Percentiles rank a stretch among this genome's conserved stretches.
phyloP scores from a whole-genome alignment of 257 asterid species.

The Solanum okadae region DNA sequence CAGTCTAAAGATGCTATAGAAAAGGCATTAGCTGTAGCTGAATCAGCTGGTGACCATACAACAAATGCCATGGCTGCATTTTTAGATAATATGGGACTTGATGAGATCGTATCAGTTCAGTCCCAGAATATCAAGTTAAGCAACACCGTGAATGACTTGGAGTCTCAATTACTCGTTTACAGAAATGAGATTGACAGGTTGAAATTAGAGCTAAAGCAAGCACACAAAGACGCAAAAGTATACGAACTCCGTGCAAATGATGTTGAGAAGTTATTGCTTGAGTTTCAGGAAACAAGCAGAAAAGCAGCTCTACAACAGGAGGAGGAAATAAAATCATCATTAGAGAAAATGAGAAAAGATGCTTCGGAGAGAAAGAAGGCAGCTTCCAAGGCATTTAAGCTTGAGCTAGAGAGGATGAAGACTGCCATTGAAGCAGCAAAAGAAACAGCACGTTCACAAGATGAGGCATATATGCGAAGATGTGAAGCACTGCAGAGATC shows the following conservation, averaged over 20 bases:
- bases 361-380: constrained; percentile 19
- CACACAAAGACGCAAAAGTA: constrained; percentile 9
- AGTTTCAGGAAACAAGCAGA: constrained; percentile 26
- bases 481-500: constrained; percentile 34
- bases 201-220: constrained; percentile 23
- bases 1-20: constrained; percentile 31
- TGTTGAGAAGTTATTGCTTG: constrained; percentile 24
- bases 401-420: constrained; percentile 23
- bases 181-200: constrained; percentile 13
- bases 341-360: constrained; percentile 31
- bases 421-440: constrained; percentile 30
- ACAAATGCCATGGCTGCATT: constrained; percentile 14
- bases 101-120: constrained; percentile 12
- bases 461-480: constrained; percentile 24
- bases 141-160: constrained; percentile 18
- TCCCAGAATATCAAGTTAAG: constrained; percentile 22
- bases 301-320: constrained; percentile 20
- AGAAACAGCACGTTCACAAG: constrained; percentile 18
- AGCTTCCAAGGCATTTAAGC: constrained; percentile 30
- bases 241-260: constrained; percentile 15
- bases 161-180: constrained; percentile 7
- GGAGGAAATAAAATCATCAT: constrained; percentile 21
- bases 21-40: constrained; percentile 33
- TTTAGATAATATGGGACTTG: constrained; percentile 17
- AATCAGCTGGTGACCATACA: constrained; percentile 26